Evolutionary conservation across 305 asterid species (phyloP), one percentile per base, ranked within the genome.

Genomic region (Fraxinus sp.): DNA sequence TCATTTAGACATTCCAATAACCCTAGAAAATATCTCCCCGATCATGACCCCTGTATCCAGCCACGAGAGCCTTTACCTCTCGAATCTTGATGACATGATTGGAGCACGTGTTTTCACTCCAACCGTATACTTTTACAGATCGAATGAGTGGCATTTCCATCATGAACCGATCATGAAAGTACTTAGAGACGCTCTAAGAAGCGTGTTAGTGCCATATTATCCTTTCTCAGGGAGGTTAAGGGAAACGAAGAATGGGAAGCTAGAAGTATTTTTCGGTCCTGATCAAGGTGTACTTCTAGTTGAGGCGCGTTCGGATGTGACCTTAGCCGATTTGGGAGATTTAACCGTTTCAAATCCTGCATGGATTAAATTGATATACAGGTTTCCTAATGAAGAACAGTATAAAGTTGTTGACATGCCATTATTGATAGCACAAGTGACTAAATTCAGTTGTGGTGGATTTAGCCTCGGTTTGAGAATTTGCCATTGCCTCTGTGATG

Each of bases 401-500:
- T 94, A 89, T 85, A 89, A 91, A 82, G 95, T 92, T 13, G 80
- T 94, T 5, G 85, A 91, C 89, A 95, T 93, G 98, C 98, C 99
- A 32, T 80, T 92, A 89, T 39, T 95, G 13, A 92, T 95, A 79
- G 97, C 95, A 35, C 99, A 95, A 78, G 92, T 92, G 41, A 95
- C 98, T 13, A 88, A 39, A 41, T 95, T 95, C 79, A 83, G 86
- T 3, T 91, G 98, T 80, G 98, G 98, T 74, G 98, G 97, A 0
- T 89, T 95, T 64, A 89, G 98, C 84, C 91, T 94, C 16, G 98
- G 98, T 9, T 80, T 95, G 79, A 92, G 99, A 74, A 84, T 95
- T 24, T 92, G 99, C 78, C 99, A 95, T 52, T 95, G 99, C 78
- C 90, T 95, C 26, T 94, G 97, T 80, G 99, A 95, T 41, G 99